phyloP scores from a whole-genome alignment of 164 flowering plant genomes.

The Aristolochia fimbriata region DNA sequence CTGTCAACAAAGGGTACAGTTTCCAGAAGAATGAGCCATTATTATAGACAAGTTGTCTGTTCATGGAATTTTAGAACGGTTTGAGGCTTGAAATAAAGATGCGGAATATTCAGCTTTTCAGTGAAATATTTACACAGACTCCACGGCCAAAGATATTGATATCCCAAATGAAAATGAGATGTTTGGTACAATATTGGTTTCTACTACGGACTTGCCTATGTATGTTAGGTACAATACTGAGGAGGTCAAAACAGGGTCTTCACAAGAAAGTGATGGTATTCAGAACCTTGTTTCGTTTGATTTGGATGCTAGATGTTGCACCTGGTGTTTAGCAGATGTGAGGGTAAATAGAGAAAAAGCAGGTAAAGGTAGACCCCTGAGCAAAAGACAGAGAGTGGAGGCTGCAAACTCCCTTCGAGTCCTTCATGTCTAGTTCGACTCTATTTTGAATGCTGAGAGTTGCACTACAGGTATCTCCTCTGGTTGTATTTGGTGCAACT shows the following conservation, averaged over 20 bases:
- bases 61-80: too few species aligned
- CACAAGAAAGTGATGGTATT: constrained; percentile 59
- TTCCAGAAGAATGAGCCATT: too few species aligned
- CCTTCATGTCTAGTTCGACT: constrained; percentile 58
- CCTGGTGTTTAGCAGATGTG: constrained; percentile 87
- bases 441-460: constrained; percentile 37
- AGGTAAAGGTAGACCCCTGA: constrained; percentile 91
- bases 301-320: constrained; percentile 44
- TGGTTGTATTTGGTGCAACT: neutral
- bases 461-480: neutral
- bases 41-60: too few species aligned
- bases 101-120: too few species aligned
- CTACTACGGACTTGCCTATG: constrained; percentile 57
- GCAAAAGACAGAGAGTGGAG: constrained; percentile 86
- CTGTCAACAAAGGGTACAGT: too few species aligned
- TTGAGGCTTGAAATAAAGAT: too few species aligned
- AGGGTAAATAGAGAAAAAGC: constrained; percentile 68
- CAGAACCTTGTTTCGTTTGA: constrained; percentile 69
- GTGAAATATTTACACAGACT: too few species aligned
- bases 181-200: too few species aligned
- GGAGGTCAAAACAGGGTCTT: constrained; percentile 18
- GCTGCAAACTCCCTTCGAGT: constrained; percentile 52
- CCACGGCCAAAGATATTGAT: too few species aligned
- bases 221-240: constrained; percentile 51
- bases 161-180: too few species aligned